Base-by-base conservation (phyloP, 2,329 filamentous ascomycete species). In the Incumbomyces lentus region DNA sequence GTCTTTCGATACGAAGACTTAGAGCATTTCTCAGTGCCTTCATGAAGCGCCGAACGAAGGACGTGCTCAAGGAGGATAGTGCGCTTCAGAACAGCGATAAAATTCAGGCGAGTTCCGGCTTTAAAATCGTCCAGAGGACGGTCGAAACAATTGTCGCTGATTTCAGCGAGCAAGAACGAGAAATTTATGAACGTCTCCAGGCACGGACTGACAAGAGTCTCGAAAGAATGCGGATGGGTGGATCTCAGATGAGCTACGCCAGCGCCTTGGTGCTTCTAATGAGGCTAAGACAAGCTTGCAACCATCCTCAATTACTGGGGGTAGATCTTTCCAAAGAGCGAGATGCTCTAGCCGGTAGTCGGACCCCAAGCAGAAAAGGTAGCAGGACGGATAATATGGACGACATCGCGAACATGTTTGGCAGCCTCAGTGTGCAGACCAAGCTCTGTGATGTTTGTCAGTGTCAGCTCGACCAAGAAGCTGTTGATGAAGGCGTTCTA, bases 31-130 rank as follows among this genome's bases (percentile, higher is more conserved):
- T 98, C 3, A 83, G 85, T 46, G 90, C 88, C 46, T 95, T 95
- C 68, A 98, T 98, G 92, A 95, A 96, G 70, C 82, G 92, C n/a
- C 81, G 92, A 35, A 96, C 89, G 7, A 98, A 98, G 66, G 88
- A 95, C 17, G 86, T 98, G n/a, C 69, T 98, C 50, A 95, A 92
- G 66, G 76, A 87, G 56, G 86, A 86, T 10, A 86, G 86, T 10
- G 86, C 86, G 1, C 69, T 93, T 14, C 84, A 85, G 50, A 64
- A 57, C 0, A 65, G 66, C 3, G 33, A 18, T 6, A 70, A 75
- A 40, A 71, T 73, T 3, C 78, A 76, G 12, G 68, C 69, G 41
- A 75, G 76, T 1, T 76, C 78, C 1, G 81, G 81, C 1, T 95
- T 98, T 71, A 86, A 88, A 63, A 90, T 96, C 50, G 92, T 89